These are phyloP conservation scores for button mushroom (Agaricus bisporus) DNA, from an alignment of 768 basidiomycete genomes.

Conservation along the genomic window DNA sequence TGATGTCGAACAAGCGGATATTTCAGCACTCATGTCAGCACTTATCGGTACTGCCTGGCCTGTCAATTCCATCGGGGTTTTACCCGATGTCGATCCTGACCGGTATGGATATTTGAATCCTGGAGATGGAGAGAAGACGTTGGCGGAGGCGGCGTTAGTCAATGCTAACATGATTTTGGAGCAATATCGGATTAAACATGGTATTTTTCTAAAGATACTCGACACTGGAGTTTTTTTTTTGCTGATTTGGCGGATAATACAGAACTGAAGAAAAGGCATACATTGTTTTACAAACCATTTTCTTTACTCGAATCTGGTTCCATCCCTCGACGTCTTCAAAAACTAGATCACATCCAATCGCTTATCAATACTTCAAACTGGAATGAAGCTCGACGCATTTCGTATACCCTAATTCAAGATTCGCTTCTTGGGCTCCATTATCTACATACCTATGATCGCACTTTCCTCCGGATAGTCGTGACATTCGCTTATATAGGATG, in stretches of 20 bases:
- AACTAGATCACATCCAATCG: constrained; percentile 31
- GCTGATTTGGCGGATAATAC: neutral
- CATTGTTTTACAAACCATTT: constrained; percentile 62
- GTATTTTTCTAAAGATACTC: no score
- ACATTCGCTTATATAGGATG: constrained; percentile 71
- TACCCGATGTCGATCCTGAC: constrained; percentile 67
- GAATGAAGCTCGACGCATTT: constrained; percentile 40
- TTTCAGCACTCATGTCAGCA: constrained; percentile 72
- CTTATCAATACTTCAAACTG: constrained; percentile 39
- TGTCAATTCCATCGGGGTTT: constrained; percentile 75
- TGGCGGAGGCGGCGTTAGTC: constrained; percentile 50
- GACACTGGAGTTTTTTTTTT: no score
- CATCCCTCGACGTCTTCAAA: constrained; percentile 28
- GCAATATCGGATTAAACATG: constrained; percentile 72
- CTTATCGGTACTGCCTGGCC: constrained; percentile 72
- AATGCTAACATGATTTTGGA: constrained; percentile 73
- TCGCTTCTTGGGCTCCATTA: constrained; percentile 65
- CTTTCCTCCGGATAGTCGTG: constrained; percentile 65
- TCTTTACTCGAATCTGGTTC: constrained; percentile 30
- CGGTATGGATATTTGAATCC: constrained; percentile 53
- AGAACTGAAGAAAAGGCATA: constrained; percentile 58
- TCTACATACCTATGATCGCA: constrained; percentile 80
- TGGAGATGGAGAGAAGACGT: constrained; percentile 36
- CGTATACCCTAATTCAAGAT: constrained; percentile 44
- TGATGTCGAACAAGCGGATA: constrained; percentile 81